These are phyloP conservation scores for Penicillium argentinense DNA, from an alignment of 495 filamentous ascomycete species.

Conservation along the genomic window DNA sequence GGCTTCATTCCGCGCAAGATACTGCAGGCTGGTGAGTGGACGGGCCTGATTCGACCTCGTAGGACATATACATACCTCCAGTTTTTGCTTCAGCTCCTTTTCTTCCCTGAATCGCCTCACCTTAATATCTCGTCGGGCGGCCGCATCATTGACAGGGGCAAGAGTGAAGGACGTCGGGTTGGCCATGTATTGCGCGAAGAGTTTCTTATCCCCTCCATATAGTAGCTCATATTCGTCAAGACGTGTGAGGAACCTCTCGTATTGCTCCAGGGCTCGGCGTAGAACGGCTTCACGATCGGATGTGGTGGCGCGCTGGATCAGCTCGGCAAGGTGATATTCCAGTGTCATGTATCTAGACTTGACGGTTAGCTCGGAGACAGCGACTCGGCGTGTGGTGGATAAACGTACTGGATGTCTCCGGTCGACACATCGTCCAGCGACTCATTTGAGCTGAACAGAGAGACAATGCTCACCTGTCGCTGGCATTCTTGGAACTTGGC, in stretches of 20 bases:
- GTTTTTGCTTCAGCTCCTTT: slow-evolving; percentile 79
- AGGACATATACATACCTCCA: slow-evolving; percentile 56
- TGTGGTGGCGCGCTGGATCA: slow-evolving; percentile 56
- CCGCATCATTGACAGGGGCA: slow-evolving; percentile 66
- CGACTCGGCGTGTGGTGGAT: slow-evolving; percentile 34
- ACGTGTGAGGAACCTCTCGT: slow-evolving; percentile 73
- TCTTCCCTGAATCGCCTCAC: slow-evolving; percentile 83
- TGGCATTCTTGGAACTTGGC: slow-evolving; percentile 71
- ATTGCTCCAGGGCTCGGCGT: slow-evolving; percentile 58
- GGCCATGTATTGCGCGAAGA: slow-evolving; percentile 70
- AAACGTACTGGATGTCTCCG: slow-evolving; percentile 69
- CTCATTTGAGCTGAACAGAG: slow-evolving; percentile 90
- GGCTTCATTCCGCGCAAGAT: slow-evolving; percentile 59
- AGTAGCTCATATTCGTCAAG: slow-evolving; percentile 80
- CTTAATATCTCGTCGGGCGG: slow-evolving; percentile 73
- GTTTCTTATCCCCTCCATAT: slow-evolving; percentile 60
- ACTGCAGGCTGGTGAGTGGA: slow-evolving; percentile 36
- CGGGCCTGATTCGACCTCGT: neutral
- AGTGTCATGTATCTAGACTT: slow-evolving; percentile 63
- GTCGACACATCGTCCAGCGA: slow-evolving; percentile 84
- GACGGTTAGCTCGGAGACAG: slow-evolving; percentile 15
- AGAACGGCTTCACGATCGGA: slow-evolving; percentile 64
- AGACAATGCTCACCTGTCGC: slow-evolving; percentile 63
- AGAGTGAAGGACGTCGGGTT: slow-evolving; percentile 67
- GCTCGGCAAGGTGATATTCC: slow-evolving; percentile 66